phyloP scores from a whole-genome alignment of 2,329 filamentous ascomycete species.

The Onygena corvina region DNA sequence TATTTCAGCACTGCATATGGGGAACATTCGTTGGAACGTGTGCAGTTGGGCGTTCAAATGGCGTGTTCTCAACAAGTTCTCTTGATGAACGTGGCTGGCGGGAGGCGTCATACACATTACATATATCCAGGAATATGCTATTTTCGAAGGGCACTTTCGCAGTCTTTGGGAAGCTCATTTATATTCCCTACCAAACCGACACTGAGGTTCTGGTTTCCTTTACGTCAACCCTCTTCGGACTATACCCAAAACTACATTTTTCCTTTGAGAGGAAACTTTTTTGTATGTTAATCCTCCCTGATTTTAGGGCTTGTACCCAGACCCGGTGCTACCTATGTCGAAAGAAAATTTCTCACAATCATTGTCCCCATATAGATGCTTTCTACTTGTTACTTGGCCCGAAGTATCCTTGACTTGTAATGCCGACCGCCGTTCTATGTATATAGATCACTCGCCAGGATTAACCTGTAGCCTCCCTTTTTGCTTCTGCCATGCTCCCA shows the following conservation, averaged over 20 bases:
- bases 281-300: conserved; percentile 43
- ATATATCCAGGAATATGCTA: conserved; percentile 26
- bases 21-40: conserved; percentile 23
- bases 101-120: conserved; percentile 24
- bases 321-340: conserved; percentile 25
- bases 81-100: conserved; percentile 17
- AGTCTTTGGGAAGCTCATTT: conserved; percentile 23
- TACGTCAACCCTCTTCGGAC: conserved; percentile 23
- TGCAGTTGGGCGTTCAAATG: conserved; percentile 28
- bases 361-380: conserved; percentile 32
- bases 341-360: conserved; percentile 37
- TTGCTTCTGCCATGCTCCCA: background rate
- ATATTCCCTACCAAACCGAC: conserved; percentile 20
- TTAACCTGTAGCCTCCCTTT: conserved; percentile 15
- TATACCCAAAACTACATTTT: conserved; percentile 21
- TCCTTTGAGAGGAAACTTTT: conserved; percentile 22
- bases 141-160: conserved; percentile 20
- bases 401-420: conserved; percentile 20
- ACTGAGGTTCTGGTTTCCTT: conserved; percentile 24
- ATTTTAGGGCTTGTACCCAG: conserved; percentile 29
- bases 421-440: conserved; percentile 12
- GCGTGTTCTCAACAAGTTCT: conserved; percentile 17
- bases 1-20: conserved; percentile 24
- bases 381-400: conserved; percentile 16
- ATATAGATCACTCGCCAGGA: conserved; percentile 10